A percentile compares a stretch with the other conserved stretches of the same genome.
Conservation (phyloP, 1,284 basidiomycete genomes). For the Golubevia pallescens region DNA sequence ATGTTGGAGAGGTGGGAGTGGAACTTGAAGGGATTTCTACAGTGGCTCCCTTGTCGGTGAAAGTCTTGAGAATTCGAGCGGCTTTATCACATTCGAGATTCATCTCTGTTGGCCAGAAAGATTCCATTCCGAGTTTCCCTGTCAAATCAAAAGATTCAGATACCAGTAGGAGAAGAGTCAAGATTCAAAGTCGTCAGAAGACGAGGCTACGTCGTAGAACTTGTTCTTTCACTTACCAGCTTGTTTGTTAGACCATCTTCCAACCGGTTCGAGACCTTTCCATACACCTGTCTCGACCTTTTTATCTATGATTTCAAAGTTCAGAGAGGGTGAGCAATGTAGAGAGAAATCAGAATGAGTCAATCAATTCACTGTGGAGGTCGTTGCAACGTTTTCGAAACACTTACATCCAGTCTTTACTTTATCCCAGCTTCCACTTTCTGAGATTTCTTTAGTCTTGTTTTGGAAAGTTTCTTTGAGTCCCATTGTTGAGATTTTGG, state of each 20-base stretch:
- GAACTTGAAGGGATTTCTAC: slow-evolving; percentile 32
- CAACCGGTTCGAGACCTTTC: slow-evolving; percentile 11
- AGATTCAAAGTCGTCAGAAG: too few species aligned
- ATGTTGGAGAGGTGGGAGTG: too few species aligned
- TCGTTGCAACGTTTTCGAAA: neutral
- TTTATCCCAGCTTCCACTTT: slow-evolving; percentile 29
- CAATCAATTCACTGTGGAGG: too few species aligned
- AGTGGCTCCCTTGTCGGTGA: slow-evolving; percentile 36
- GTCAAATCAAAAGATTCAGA: slow-evolving; percentile 9
- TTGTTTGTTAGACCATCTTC: neutral
- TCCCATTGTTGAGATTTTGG: too few species aligned
- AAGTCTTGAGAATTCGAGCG: slow-evolving; percentile 50
- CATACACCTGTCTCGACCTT: slow-evolving; percentile 41
- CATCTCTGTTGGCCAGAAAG: slow-evolving; percentile 52
- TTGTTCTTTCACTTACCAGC: neutral
- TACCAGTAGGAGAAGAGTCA: neutral
- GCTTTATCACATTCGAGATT: slow-evolving; percentile 51
- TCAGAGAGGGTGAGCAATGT: neutral
- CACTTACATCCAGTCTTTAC: slow-evolving; percentile 15
- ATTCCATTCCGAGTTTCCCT: slow-evolving; percentile 45
- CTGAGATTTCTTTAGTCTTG: too few species aligned
- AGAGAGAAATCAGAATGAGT: too few species aligned
- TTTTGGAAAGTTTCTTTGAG: too few species aligned
- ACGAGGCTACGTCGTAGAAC: neutral
- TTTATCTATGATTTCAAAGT: slow-evolving; percentile 22